Percentiles rank a stretch among this genome's conserved stretches.
phyloP scores from a whole-genome alignment of 345 rosid species.

The Pugionium dolabratum region DNA sequence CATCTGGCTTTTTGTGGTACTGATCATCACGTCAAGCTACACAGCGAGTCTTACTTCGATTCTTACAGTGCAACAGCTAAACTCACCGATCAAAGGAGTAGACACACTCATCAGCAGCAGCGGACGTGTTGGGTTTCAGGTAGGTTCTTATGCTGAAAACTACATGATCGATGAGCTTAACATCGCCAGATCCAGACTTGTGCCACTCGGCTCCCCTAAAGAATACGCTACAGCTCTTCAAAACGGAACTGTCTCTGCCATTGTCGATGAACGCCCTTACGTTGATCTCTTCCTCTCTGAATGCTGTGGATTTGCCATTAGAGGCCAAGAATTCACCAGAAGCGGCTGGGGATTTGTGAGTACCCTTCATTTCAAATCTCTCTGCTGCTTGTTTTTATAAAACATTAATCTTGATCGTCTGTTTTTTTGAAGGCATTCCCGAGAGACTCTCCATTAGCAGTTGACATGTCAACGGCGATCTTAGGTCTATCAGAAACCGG shows the following conservation, averaged over 20 bases:
- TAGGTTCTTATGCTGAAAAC: conserved; percentile 79
- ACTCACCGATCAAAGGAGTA: conserved; percentile 84
- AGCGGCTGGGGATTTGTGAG: conserved; percentile 96
- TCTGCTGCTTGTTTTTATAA: conserved; percentile 1
- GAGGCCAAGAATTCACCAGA: conserved; percentile 84
- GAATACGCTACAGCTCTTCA: conserved; percentile 70
- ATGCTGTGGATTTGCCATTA: conserved; percentile 64
- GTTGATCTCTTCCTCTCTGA: conserved; percentile 74
- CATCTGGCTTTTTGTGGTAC: conserved; percentile 86
- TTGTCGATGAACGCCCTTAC: conserved; percentile 79
- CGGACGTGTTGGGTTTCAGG: conserved; percentile 65
- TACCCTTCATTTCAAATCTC: conserved; percentile 19
- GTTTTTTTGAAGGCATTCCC: conserved; percentile 64
- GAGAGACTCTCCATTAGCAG: conserved; percentile 78
- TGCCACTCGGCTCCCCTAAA: conserved; percentile 77
- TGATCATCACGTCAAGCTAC: conserved; percentile 90
- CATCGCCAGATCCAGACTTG: conserved; percentile 72
- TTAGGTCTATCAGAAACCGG: conserved; percentile 80
- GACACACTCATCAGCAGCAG: conserved; percentile 63
- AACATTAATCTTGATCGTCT: conserved; percentile 16
- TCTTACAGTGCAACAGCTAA: conserved; percentile 82
- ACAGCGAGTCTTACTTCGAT: conserved; percentile 96
- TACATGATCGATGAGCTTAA: conserved; percentile 72
- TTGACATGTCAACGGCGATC: conserved; percentile 90
- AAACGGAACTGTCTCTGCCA: conserved; percentile 75